phyloP scores from a whole-genome alignment of 495 filamentous ascomycete genomes.

The Saxophila tyrrhenica region DNA sequence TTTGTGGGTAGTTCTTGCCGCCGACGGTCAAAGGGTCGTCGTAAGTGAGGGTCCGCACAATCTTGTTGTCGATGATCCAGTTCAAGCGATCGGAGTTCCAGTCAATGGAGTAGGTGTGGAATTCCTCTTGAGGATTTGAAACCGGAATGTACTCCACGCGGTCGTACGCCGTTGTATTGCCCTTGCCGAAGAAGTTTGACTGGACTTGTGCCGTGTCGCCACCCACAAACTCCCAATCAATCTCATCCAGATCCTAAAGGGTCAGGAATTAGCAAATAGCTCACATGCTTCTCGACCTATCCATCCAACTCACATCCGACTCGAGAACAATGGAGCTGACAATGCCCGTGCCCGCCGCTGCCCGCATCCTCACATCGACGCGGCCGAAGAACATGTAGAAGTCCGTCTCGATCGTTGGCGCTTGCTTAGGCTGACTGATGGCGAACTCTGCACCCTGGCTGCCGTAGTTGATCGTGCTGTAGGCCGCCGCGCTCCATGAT shows the following conservation, averaged over 20 bases:
- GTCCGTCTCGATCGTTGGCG: constrained; percentile 60
- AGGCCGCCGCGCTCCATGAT: constrained; percentile 52
- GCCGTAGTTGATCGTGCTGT: constrained; percentile 41
- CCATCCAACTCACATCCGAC: too few species aligned
- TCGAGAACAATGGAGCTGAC: constrained; percentile 74
- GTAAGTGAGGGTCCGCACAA: constrained; percentile 56
- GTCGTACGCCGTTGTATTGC: constrained; percentile 53
- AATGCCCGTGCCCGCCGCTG: constrained; percentile 60
- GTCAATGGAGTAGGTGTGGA: constrained; percentile 73
- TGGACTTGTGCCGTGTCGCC: constrained; percentile 40
- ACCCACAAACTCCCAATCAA: constrained; percentile 81
- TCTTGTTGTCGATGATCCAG: constrained; percentile 60
- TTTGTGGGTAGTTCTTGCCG: constrained; percentile 64
- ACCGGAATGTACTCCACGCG: constrained; percentile 49
- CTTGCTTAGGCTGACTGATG: constrained; percentile 56
- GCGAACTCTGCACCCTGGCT: constrained; percentile 56
- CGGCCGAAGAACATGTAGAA: constrained; percentile 73
- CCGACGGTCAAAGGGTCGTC: constrained; percentile 44
- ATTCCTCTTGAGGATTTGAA: constrained; percentile 41
- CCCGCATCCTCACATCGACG: constrained; percentile 60
- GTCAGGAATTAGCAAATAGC: too few species aligned
- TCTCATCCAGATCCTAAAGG: constrained; percentile 80
- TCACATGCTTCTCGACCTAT: too few species aligned
- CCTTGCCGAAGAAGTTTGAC: constrained; percentile 84
- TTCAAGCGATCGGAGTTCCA: constrained; percentile 65